Percentiles rank a stretch among this genome's conserved stretches.
Evolutionary conservation across 1,284 basidiomycete species (phyloP).

Genomic region (Malassezia furfur): DNA sequence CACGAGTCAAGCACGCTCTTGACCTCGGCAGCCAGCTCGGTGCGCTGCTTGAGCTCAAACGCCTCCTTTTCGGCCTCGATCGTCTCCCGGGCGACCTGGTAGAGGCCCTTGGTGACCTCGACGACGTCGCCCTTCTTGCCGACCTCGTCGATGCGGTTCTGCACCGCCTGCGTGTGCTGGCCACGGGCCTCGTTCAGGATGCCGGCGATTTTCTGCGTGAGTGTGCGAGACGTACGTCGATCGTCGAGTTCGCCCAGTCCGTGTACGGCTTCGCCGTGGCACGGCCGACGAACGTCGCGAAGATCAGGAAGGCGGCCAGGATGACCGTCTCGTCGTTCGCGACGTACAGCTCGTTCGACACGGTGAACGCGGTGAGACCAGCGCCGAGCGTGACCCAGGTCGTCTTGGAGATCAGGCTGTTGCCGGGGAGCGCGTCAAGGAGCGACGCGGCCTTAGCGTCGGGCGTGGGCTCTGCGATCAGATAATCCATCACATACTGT

Average conservation of each 20-base stretch:
- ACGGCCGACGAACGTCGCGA: conserved; percentile 69
- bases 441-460: conserved; percentile 80
- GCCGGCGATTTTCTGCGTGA: conserved; percentile 59
- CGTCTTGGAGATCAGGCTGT: conserved; percentile 82
- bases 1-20: conserved; percentile 93
- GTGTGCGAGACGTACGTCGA: conserved; percentile 19
- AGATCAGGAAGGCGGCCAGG: conserved; percentile 73
- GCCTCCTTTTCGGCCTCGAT: conserved; percentile 80
- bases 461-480: conserved; percentile 51
- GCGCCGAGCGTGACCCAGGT: conserved; percentile 83
- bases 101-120: conserved; percentile 76
- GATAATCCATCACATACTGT: conserved; percentile 20
- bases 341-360: conserved; percentile 95
- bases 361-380: conserved; percentile 78
- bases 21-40: conserved; percentile 74
- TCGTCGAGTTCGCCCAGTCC: conserved; percentile 64
- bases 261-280: conserved; percentile 73
- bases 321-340: conserved; percentile 65
- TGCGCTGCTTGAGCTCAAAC: conserved; percentile 83
- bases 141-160: conserved; percentile 82
- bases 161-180: conserved; percentile 86
- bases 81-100: conserved; percentile 90
- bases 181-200: conserved; percentile 74
- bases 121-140: conserved; percentile 90
- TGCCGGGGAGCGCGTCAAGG: conserved; percentile 83